Conservation (phyloP, 345 rosid genomes). For the Pugionium cornutum region DNA sequence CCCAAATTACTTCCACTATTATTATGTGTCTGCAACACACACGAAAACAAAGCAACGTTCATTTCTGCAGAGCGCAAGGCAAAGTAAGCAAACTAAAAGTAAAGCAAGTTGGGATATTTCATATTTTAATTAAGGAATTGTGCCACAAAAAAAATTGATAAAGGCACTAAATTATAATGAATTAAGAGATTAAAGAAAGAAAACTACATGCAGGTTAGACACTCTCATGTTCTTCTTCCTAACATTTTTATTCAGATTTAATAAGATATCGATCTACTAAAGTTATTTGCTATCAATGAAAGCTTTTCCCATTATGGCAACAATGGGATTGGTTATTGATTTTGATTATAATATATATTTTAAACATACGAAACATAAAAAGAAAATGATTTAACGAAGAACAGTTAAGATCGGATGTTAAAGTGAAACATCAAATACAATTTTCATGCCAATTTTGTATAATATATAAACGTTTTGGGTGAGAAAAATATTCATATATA, state of each 20-base stretch:
- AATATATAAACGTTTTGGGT: no score
- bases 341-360: neutral
- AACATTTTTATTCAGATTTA: constrained; percentile 4
- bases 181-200: neutral
- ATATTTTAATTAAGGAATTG: constrained; percentile 3
- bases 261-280: constrained; percentile 17
- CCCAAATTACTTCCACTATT: neutral
- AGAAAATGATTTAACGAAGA: neutral
- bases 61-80: constrained; percentile 45
- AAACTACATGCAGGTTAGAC: constrained; percentile 2
- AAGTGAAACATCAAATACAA: constrained; percentile 10
- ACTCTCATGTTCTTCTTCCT: constrained; percentile 34
- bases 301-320: constrained; percentile 2
- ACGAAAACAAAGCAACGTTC: constrained; percentile 61
- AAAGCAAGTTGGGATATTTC: constrained; percentile 31
- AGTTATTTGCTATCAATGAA: constrained; percentile 9
- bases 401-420: neutral
- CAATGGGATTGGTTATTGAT: neutral
- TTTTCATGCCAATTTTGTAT: neutral
- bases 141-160: neutral
- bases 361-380: neutral
- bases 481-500: no score
- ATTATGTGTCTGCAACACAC: constrained; percentile 28
- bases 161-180: neutral
- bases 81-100: constrained; percentile 19